These are phyloP conservation scores for Russula dissimulans DNA, from an alignment of 768 basidiomycete species.

Conservation along the genomic window DNA sequence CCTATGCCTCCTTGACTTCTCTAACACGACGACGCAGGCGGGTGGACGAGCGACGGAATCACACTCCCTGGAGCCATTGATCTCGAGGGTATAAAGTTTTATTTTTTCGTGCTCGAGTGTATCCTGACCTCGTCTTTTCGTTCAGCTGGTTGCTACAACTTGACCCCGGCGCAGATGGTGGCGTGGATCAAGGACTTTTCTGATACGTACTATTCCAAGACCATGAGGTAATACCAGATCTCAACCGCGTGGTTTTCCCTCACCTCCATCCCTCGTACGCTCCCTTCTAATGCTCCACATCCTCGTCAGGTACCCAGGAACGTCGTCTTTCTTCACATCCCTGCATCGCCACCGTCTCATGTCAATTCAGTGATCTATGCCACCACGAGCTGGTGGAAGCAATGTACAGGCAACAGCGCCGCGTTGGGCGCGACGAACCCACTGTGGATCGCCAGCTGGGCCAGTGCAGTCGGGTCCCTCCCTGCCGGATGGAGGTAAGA, in stretches of 20 bases:
- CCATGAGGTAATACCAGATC: conserved; percentile 27
- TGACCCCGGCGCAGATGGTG: conserved; percentile 48
- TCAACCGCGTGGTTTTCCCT: too few species aligned
- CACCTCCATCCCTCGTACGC: too few species aligned
- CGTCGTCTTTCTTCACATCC: neutral
- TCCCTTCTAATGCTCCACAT: too few species aligned
- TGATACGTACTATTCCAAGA: conserved; percentile 42
- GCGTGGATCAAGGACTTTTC: conserved; percentile 56
- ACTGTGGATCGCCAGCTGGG: conserved; percentile 21
- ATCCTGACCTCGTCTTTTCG: conserved; percentile 17
- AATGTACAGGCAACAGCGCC: conserved; percentile 52
- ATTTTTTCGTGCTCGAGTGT: neutral
- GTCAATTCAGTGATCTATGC: conserved; percentile 44
- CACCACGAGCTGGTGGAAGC: conserved; percentile 59
- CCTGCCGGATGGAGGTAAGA: too few species aligned
- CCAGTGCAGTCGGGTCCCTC: too few species aligned
- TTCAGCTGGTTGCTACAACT: conserved; percentile 45
- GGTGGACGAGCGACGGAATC: neutral
- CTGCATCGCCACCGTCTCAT: neutral
- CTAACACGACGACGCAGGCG: neutral
- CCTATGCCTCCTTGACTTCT: neutral
- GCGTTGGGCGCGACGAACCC: conserved; percentile 44
- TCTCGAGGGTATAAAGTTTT: neutral
- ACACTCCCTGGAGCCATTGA: neutral
- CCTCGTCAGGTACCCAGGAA: too few species aligned